phyloP scores from a whole-genome alignment of 495 filamentous ascomycete species.

The Podospora fimiseda region DNA sequence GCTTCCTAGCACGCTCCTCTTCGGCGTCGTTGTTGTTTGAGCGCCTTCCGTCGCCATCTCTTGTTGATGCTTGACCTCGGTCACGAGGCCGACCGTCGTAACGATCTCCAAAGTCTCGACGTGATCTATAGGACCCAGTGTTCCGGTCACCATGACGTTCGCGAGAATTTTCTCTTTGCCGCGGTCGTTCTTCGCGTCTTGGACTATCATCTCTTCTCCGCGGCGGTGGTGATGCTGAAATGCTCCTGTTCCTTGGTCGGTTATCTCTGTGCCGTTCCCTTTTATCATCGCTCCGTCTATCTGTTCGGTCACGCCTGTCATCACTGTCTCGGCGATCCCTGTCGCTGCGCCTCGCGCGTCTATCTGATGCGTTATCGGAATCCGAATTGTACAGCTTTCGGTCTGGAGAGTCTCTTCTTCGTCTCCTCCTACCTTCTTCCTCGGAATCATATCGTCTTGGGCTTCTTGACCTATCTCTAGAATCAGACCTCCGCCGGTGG shows the following conservation, averaged over 20 bases:
- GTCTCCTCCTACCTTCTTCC: slow-evolving; percentile 25
- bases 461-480: slow-evolving; percentile 33
- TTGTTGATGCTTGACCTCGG: slow-evolving; percentile 9
- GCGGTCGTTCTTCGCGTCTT: slow-evolving; percentile 3
- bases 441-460: slow-evolving; percentile 27
- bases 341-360: slow-evolving; percentile 4
- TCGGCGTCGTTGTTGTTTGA: slow-evolving; percentile 4
- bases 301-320: slow-evolving; percentile 4
- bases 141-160: slow-evolving; percentile 19
- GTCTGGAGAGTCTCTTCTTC: slow-evolving; percentile 30
- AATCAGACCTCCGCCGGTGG: slow-evolving; percentile 33
- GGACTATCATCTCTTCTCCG: slow-evolving; percentile 18
- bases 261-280: slow-evolving; percentile 2
- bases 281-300: slow-evolving; percentile 3
- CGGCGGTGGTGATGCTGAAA: slow-evolving; percentile 23
- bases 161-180: slow-evolving; percentile 8
- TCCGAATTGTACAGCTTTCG: slow-evolving; percentile 19
- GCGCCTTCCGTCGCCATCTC: background rate
- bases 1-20: slow-evolving; percentile 55
- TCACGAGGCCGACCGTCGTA: background rate
- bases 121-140: slow-evolving; percentile 19
- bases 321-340: slow-evolving; percentile 6
- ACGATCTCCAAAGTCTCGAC: slow-evolving; percentile 23
- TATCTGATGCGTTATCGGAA: slow-evolving; percentile 21
- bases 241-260: slow-evolving; percentile 6